Base-by-base conservation (phyloP, 2,329 filamentous ascomycete genomes). In the Aspergillus terreus region DNA sequence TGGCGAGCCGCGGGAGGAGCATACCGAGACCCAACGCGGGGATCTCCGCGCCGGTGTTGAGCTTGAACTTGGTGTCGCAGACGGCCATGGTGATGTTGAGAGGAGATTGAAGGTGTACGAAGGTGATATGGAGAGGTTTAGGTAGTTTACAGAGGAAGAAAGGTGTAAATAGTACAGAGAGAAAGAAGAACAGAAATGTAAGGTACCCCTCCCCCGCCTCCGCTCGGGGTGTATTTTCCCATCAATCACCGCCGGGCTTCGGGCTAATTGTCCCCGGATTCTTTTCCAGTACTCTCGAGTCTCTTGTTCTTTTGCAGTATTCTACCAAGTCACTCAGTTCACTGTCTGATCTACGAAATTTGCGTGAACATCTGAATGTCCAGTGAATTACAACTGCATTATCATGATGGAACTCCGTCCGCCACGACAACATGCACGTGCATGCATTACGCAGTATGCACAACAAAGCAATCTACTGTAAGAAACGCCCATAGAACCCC, bases 31-130 rank as follows among this genome's bases (percentile, higher is more conserved):
- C 84, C 17, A 87, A 67, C 36, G 83, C 81, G 45, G 84, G 84
- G 55, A 87, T 86, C 56, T 81, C 74, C 51, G 76, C 71, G 52
- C 83, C 83, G 35, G 77, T 85, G 75, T 87, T 87, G 59, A 87
- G 79, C 64, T 80, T 84, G 71, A 83, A 85, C 38, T 62, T 65
- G 19, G 74, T 76, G 57, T 78, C 75, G 58, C 76, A 75, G 21
- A 65, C 60, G 52, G 79, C 72, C 81, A 84, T 84, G 55, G 49
- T 74, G 62, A 48, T 23, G 36, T 32, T 44, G 25, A 17, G 15
- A 46, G 19, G 47, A 23, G 23, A 23, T 23, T 23, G 23, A 23
- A 23, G 19, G 14, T 36, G 27, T 30, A 11, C 33, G 32, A 36
- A 19, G 19, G 19, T 4, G 19, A 4, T 19, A 19, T 19, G 4